Percentiles rank a stretch among this genome's conserved stretches.
Evolutionary conservation across 192 early-diverging fungal species (phyloP).

Genomic region (Podochytrium sp.): DNA sequence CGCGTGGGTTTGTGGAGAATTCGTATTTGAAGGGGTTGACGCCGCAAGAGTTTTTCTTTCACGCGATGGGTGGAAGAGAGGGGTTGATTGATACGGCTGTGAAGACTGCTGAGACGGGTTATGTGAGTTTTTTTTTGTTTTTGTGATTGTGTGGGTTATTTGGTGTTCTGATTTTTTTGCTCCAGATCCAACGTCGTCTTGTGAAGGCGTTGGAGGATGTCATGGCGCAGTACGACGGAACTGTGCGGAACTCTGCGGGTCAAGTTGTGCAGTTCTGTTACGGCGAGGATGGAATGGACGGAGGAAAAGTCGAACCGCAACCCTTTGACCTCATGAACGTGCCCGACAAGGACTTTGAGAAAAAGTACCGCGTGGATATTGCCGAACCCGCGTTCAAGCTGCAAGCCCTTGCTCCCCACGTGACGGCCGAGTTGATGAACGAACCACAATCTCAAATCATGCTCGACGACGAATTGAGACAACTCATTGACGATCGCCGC

Average conservation of each 20-base stretch:
- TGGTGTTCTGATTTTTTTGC: not conserved
- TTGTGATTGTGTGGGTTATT: not conserved
- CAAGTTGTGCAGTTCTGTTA: slow-evolving; percentile 96
- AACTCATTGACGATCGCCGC: slow-evolving; percentile 76
- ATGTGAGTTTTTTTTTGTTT: slow-evolving; percentile 37
- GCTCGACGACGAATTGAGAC: slow-evolving; percentile 82
- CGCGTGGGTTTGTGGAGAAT: slow-evolving; percentile 87
- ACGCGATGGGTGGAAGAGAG: slow-evolving; percentile 99
- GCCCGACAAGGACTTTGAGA: slow-evolving; percentile 72
- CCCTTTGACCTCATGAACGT: slow-evolving; percentile 72
- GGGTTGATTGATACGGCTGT: slow-evolving; percentile 99
- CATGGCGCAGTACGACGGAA: slow-evolving; percentile 97
- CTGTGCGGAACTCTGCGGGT: slow-evolving; percentile 91
- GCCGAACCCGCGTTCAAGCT: slow-evolving; percentile 66
- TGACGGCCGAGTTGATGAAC: slow-evolving; percentile 78
- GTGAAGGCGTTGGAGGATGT: slow-evolving; percentile 98
- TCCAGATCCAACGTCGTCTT: slow-evolving; percentile 92
- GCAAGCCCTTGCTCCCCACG: slow-evolving; percentile 69
- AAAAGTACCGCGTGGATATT: slow-evolving; percentile 83
- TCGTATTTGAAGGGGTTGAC: slow-evolving; percentile 90
- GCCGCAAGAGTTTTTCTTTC: slow-evolving; percentile 99
- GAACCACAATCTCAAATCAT: slow-evolving; percentile 69
- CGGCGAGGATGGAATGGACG: slow-evolving; percentile 99
- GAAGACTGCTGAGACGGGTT: slow-evolving; percentile 98
- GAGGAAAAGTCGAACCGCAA: slow-evolving; percentile 84